These are phyloP conservation scores for Aureobasidium sp. DNA, from an alignment of 2,329 filamentous ascomycete genomes.

Conservation along the genomic window DNA sequence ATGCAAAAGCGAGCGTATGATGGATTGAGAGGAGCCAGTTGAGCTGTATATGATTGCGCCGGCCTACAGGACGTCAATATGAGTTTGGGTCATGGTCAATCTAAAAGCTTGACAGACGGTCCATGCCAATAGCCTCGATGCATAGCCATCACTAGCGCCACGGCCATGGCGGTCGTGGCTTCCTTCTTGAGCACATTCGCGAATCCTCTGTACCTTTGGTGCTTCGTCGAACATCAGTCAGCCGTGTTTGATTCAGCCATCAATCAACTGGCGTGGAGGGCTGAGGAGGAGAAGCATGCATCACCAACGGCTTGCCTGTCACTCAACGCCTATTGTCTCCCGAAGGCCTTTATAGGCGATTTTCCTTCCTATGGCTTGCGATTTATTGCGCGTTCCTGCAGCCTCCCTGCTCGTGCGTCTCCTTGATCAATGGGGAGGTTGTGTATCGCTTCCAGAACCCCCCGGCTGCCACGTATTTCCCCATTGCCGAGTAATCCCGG, in stretches of 20 bases:
- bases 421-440: not conserved
- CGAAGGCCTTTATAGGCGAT: not conserved
- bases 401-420: not conserved
- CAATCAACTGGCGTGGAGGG: not conserved
- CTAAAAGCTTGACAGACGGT: slow-evolving; percentile 10
- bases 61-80: not conserved
- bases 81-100: slow-evolving; percentile 1
- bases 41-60: not conserved
- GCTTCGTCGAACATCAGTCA: not conserved
- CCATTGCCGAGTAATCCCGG: not conserved
- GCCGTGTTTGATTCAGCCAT: not conserved
- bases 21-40: not conserved
- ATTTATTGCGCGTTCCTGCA: slow-evolving; percentile 2
- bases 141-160: slow-evolving; percentile 12
- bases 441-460: not conserved
- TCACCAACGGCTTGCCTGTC: not conserved
- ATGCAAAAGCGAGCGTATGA: not conserved
- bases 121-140: slow-evolving; percentile 12
- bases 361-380: not conserved
- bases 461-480: not conserved
- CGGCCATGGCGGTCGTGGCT: slow-evolving; percentile 1
- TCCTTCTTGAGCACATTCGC: not conserved
- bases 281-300: not conserved
- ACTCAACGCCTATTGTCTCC: not conserved
- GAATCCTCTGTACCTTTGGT: not conserved